Evolutionary conservation across 345 rosid genomes (phyloP).

Genomic region (Eucalyptus coolabah): DNA sequence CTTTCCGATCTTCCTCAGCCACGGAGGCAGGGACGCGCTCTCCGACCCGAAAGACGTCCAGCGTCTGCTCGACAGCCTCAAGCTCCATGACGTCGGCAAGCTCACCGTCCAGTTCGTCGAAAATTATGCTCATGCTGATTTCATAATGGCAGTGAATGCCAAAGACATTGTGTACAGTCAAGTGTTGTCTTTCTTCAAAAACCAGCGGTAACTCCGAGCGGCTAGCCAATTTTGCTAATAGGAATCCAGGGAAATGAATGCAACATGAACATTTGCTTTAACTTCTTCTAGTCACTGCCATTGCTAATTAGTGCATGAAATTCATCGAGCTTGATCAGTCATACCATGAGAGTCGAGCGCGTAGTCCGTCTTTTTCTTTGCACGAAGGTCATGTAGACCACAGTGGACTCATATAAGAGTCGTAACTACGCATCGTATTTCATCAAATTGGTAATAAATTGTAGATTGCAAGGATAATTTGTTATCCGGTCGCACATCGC

Average conservation of each 20-base stretch:
- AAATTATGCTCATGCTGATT: conserved; percentile 79
- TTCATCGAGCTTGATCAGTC: not conserved
- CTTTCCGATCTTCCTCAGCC: conserved; percentile 64
- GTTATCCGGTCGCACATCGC: too few species aligned
- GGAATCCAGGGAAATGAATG: not conserved
- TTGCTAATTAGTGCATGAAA: not conserved
- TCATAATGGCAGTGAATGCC: conserved; percentile 78
- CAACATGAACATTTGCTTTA: not conserved
- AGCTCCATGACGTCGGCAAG: conserved; percentile 56
- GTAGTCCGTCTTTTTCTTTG: not conserved
- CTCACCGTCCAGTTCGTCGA: conserved; percentile 46
- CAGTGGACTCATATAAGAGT: not conserved
- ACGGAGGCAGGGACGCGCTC: conserved; percentile 62
- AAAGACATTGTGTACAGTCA: conserved; percentile 64
- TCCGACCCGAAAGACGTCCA: conserved; percentile 55
- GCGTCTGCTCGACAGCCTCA: conserved; percentile 42
- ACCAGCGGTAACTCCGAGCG: not conserved
- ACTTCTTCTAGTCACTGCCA: not conserved
- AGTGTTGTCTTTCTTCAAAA: conserved; percentile 38
- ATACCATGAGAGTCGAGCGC: not conserved
- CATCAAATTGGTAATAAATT: too few species aligned
- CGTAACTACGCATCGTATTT: not conserved
- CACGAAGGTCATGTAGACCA: not conserved
- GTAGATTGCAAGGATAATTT: too few species aligned
- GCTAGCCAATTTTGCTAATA: not conserved